Evolutionary conservation across 169 alveolate genomes (phyloP).

Genomic region (Babesia sp.): DNA sequence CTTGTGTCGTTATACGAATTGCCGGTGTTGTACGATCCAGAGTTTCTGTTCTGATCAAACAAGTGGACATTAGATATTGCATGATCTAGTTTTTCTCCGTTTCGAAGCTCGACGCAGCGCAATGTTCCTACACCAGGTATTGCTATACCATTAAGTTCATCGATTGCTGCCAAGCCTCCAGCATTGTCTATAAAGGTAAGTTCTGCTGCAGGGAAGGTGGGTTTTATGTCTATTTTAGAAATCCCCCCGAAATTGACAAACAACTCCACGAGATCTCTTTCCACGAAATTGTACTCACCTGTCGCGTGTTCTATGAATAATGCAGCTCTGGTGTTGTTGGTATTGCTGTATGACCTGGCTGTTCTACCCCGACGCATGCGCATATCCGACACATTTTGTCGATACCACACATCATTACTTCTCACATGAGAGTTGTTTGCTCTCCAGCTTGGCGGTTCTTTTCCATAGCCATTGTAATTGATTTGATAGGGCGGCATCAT

Average conservation of each 20-base stretch:
- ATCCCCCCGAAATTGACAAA: constrained; percentile 53
- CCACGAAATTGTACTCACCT: constrained; percentile 31
- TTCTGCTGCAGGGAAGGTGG: constrained; percentile 58
- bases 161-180: constrained; percentile 1
- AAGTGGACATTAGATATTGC: constrained; percentile 11
- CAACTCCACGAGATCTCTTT: constrained; percentile 56
- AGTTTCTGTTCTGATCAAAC: not conserved
- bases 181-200: constrained; percentile 24
- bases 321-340: constrained; percentile 18
- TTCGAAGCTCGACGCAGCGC: constrained; percentile 37
- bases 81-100: constrained; percentile 39
- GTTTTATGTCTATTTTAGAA: constrained; percentile 1
- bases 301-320: constrained; percentile 32
- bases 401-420: not conserved
- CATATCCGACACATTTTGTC: not conserved
- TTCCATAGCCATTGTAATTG: not conserved
- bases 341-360: not conserved
- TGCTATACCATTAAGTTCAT: constrained; percentile 43
- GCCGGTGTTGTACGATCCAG: constrained; percentile 1
- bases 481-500: not conserved
- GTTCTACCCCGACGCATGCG: constrained; percentile 3
- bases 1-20: not conserved
- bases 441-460: not conserved
- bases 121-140: constrained; percentile 59
- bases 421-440: not conserved